phyloP scores from a whole-genome alignment of 2,329 filamentous ascomycete genomes.

The Aspergillus sojae region DNA sequence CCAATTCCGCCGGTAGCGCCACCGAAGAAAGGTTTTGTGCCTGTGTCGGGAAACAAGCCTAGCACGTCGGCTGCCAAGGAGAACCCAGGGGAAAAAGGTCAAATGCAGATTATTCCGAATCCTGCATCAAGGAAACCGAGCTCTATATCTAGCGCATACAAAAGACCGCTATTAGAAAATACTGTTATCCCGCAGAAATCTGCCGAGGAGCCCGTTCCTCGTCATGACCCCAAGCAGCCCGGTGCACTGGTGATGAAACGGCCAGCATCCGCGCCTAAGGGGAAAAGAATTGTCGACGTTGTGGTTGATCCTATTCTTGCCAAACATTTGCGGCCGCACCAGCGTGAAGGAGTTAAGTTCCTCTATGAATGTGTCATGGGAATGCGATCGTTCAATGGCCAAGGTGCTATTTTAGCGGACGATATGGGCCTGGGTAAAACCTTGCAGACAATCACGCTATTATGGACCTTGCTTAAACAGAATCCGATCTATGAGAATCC shows the following conservation, averaged over 20 bases:
- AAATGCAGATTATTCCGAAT: conserved; percentile 18
- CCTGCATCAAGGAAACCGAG: conserved; percentile 47
- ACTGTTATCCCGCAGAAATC: conserved; percentile 52
- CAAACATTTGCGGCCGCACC: conserved; percentile 67
- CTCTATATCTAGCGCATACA: conserved; percentile 57
- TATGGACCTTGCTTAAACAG: conserved; percentile 74
- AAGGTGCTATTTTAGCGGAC: conserved; percentile 72
- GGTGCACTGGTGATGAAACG: conserved; percentile 70
- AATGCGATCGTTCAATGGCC: conserved; percentile 65
- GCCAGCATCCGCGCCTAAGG: conserved; percentile 57
- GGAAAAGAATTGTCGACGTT: conserved; percentile 70
- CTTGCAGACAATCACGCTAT: conserved; percentile 68
- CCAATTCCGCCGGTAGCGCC: conserved; percentile 17
- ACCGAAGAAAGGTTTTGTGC: conserved; percentile 24
- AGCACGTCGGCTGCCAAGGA: conserved; percentile 16
- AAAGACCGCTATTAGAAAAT: conserved; percentile 61
- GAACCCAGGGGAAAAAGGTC: conserved; percentile 17
- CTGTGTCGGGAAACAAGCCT: conserved; percentile 14
- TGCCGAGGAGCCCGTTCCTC: conserved; percentile 57
- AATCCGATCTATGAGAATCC: conserved; percentile 63
- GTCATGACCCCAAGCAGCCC: conserved; percentile 63
- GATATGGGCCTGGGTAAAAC: conserved; percentile 79
- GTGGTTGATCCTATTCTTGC: conserved; percentile 69
- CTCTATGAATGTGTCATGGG: conserved; percentile 78
- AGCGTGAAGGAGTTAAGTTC: conserved; percentile 70